phyloP scores from a whole-genome alignment of 305 asterid species.

The Rubia peregrina region DNA sequence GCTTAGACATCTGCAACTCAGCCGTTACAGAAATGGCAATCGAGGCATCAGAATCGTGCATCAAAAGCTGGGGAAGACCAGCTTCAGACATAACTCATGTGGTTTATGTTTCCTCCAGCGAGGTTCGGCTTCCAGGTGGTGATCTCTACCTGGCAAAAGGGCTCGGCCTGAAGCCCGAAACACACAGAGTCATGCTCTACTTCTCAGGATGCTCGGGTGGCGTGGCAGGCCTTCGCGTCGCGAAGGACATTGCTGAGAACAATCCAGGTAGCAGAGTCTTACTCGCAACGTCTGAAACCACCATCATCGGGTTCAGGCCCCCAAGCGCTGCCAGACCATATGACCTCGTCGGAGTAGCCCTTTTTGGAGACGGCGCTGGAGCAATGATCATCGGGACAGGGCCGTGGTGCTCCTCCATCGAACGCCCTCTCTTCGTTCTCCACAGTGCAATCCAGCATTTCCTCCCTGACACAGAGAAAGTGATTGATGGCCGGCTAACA shows the following conservation, averaged over 20 bases:
- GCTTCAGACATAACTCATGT: slow-evolving; percentile 64
- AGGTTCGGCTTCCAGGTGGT: slow-evolving; percentile 69
- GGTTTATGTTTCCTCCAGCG: slow-evolving; percentile 71
- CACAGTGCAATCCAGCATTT: slow-evolving; percentile 72
- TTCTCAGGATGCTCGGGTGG: slow-evolving; percentile 98
- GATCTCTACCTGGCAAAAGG: slow-evolving; percentile 87
- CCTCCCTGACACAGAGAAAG: slow-evolving; percentile 72
- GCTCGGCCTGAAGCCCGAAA: slow-evolving; percentile 62
- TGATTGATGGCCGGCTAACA: slow-evolving; percentile 77
- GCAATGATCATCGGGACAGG: slow-evolving; percentile 68
- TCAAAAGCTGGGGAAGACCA: slow-evolving; percentile 56
- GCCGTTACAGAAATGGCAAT: slow-evolving; percentile 93
- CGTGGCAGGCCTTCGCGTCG: slow-evolving; percentile 91
- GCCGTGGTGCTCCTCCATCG: slow-evolving; percentile 34
- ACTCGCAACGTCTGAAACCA: slow-evolving; percentile 89
- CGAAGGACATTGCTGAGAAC: slow-evolving; percentile 92
- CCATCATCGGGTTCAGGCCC: slow-evolving; percentile 81
- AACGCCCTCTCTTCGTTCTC: slow-evolving; percentile 66
- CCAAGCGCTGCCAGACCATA: slow-evolving; percentile 73
- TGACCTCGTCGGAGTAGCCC: slow-evolving; percentile 80
- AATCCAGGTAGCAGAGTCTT: slow-evolving; percentile 77
- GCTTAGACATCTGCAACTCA: slow-evolving; percentile 72
- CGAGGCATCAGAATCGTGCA: slow-evolving; percentile 67
- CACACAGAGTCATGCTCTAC: slow-evolving; percentile 67
- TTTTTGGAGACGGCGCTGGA: slow-evolving; percentile 96